These are phyloP conservation scores for Aspergillus uvarum DNA, from an alignment of 2,329 filamentous ascomycete genomes.

Conservation along the genomic window DNA sequence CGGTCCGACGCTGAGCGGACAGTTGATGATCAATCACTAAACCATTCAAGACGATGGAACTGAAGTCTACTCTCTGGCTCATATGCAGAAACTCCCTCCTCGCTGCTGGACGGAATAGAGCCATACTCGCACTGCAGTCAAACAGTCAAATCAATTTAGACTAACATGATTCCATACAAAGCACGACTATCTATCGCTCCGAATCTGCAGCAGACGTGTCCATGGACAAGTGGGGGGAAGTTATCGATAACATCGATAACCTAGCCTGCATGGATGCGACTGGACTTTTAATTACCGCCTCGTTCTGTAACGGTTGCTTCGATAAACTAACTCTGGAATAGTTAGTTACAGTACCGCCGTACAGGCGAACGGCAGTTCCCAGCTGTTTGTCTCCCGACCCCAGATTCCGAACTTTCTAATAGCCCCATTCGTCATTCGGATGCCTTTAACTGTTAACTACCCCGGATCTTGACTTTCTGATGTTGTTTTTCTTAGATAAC, in stretches of 20 bases:
- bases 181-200: not conserved
- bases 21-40: not conserved
- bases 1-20: not conserved
- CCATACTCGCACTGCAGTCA: not conserved
- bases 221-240: not conserved
- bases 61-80: not conserved
- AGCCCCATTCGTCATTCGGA: not conserved
- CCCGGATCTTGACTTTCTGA: not conserved
- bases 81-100: not conserved
- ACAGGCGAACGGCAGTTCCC: slow-evolving; percentile 16
- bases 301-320: not conserved
- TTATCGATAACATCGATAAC: no score
- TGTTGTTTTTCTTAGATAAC: not conserved
- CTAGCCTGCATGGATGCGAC: not conserved
- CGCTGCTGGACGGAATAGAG: not conserved
- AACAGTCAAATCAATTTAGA: no score
- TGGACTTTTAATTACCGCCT: not conserved
- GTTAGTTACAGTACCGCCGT: no score
- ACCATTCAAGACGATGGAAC: not conserved
- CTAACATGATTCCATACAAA: not conserved
- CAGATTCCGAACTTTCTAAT: slow-evolving; percentile 15
- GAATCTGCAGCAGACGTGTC: not conserved
- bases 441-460: slow-evolving; percentile 12
- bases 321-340: not conserved
- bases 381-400: slow-evolving; percentile 25